Percentiles rank a stretch among this genome's conserved stretches.
phyloP scores from a whole-genome alignment of 2,329 filamentous ascomycete species.

The Colletotrichum aenigma region DNA sequence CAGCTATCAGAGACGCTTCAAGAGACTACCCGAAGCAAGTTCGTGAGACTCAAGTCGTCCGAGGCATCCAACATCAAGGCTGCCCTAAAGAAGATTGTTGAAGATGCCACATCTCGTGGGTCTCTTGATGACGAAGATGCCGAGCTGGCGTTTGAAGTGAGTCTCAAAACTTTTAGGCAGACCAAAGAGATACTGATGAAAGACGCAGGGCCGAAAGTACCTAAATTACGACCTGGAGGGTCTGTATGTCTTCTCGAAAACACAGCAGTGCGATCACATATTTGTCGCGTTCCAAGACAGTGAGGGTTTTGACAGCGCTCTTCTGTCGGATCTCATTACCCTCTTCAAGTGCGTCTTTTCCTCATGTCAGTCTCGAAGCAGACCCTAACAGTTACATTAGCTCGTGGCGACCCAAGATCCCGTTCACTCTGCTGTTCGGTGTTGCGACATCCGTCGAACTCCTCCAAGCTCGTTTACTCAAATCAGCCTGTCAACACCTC shows the following conservation, averaged over 20 bases:
- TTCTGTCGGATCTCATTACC: conserved; percentile 74
- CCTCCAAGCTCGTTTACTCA: conserved; percentile 75
- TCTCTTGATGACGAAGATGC: conserved; percentile 60
- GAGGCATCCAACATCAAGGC: conserved; percentile 78
- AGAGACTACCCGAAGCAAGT: conserved; percentile 52
- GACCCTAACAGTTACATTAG: conserved; percentile 23
- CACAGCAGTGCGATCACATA: conserved; percentile 60
- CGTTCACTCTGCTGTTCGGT: conserved; percentile 78
- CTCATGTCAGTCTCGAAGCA: background rate
- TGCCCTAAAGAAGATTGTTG: conserved; percentile 74
- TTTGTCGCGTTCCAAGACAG: conserved; percentile 81
- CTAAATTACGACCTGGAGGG: conserved; percentile 82
- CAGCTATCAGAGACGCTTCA: conserved; percentile 67
- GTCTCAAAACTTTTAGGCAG: conserved; percentile 42
- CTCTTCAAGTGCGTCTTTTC: conserved; percentile 64
- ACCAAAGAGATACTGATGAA: conserved; percentile 19
- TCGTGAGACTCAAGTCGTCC: conserved; percentile 71
- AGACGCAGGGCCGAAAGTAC: conserved; percentile 61
- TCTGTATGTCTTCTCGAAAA: conserved; percentile 63
- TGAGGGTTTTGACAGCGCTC: conserved; percentile 75
- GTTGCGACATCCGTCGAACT: conserved; percentile 83
- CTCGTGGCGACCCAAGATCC: conserved; percentile 75
- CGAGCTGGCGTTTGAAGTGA: conserved; percentile 47
- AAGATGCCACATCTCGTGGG: conserved; percentile 56
- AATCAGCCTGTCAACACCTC: conserved; percentile 69